These are phyloP conservation scores for Sungouiella blattae DNA, from an alignment of 805 yeast species.

Conservation along the genomic window DNA sequence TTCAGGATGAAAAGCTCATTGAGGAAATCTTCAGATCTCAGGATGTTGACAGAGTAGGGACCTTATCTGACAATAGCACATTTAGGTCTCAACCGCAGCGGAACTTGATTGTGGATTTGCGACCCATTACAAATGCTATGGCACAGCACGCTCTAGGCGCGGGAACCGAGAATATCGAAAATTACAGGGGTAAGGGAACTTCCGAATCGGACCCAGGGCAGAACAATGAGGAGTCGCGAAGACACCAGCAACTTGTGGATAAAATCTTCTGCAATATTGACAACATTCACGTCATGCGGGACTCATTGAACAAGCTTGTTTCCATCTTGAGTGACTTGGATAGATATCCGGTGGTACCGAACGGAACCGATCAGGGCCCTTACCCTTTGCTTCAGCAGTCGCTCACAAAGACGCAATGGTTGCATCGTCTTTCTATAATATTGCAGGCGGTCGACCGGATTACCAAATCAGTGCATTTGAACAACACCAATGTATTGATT, in stretches of 20 bases:
- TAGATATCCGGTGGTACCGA: slow-evolving; percentile 37
- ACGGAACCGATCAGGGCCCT: slow-evolving; percentile 10
- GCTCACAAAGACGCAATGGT: slow-evolving; percentile 73
- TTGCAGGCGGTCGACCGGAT: slow-evolving; percentile 74
- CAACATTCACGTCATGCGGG: slow-evolving; percentile 93
- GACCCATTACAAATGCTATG: slow-evolving; percentile 92
- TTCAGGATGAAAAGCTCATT: slow-evolving; percentile 86
- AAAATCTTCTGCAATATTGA: slow-evolving; percentile 87
- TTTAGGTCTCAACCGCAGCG: slow-evolving; percentile 34
- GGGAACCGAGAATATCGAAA: slow-evolving; percentile 92
- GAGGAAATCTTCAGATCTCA: slow-evolving; percentile 70
- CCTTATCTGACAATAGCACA: slow-evolving; percentile 18
- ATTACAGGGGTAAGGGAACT: slow-evolving; percentile 50
- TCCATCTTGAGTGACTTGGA: slow-evolving; percentile 69
- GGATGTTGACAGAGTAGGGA: slow-evolving; percentile 22
- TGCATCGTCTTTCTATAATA: slow-evolving; percentile 63
- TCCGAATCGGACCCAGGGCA: slow-evolving; percentile 8
- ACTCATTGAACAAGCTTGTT: slow-evolving; percentile 62
- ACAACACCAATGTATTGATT: slow-evolving; percentile 75
- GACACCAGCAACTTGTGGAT: slow-evolving; percentile 40
- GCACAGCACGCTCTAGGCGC: slow-evolving; percentile 97
- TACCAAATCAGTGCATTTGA: slow-evolving; percentile 76
- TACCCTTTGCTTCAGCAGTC: slow-evolving; percentile 42
- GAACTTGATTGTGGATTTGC: slow-evolving; percentile 80
- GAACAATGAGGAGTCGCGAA: too few species aligned